Conservation (phyloP, 768 basidiomycete species). For the Asterophora lycoperdoides region DNA sequence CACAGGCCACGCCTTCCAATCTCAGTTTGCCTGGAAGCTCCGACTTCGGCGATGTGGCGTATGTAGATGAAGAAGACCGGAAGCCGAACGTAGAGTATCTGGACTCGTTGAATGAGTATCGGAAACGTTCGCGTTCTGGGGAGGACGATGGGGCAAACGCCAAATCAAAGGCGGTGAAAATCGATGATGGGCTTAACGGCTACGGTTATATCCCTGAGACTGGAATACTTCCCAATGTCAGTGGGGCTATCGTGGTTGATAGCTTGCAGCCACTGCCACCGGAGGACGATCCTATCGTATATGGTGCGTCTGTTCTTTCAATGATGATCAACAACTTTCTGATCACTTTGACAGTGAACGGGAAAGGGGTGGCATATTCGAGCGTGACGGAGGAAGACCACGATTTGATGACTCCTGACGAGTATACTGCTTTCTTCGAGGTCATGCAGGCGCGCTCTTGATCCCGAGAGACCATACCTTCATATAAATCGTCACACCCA, state of each 20-base stretch:
- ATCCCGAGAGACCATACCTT: not conserved
- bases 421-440: slow-evolving; percentile 81
- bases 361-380: slow-evolving; percentile 66
- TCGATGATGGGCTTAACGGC: slow-evolving; percentile 34
- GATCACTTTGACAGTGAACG: slow-evolving; percentile 54
- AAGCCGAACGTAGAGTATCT: slow-evolving; percentile 65
- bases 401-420: slow-evolving; percentile 89
- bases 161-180: slow-evolving; percentile 38
- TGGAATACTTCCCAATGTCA: slow-evolving; percentile 16
- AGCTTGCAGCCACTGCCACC: slow-evolving; percentile 15
- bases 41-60: slow-evolving; percentile 47
- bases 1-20: slow-evolving; percentile 58
- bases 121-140: slow-evolving; percentile 66
- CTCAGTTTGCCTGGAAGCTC: slow-evolving; percentile 41
- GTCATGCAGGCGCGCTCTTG: slow-evolving; percentile 50
- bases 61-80: slow-evolving; percentile 64
- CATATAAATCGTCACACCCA: not conserved
- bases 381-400: slow-evolving; percentile 90
- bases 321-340: not conserved
- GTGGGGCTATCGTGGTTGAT: slow-evolving; percentile 24
- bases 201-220: slow-evolving; percentile 18
- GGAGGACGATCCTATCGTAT: slow-evolving; percentile 60
- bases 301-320: slow-evolving; percentile 43
- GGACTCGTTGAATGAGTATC: slow-evolving; percentile 66
- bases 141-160: slow-evolving; percentile 47